phyloP scores from a whole-genome alignment of 306 rosid species.

The Ammopiptanthus mongolicus region DNA sequence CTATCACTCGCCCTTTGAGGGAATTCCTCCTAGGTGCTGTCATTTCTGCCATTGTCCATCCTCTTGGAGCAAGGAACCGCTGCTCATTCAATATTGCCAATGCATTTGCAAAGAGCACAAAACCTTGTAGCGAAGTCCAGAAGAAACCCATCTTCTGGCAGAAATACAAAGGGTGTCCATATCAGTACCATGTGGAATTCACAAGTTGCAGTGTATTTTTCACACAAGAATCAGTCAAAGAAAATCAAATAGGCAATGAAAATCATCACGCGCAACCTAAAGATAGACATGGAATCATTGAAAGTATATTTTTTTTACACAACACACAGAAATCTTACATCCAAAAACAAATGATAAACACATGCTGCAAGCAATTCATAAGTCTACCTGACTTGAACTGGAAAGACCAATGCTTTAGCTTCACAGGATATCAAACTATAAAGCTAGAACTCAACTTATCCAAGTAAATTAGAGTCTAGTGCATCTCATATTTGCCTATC shows the following conservation, averaged over 20 bases:
- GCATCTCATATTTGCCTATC: not conserved
- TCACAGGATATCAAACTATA: not conserved
- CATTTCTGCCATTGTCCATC: slow-evolving; percentile 65
- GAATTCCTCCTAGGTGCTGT: slow-evolving; percentile 50
- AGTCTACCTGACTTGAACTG: not conserved
- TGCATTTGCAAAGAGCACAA: slow-evolving; percentile 64
- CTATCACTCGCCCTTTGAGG: slow-evolving; percentile 64
- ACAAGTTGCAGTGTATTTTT: not conserved
- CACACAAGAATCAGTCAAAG: not conserved
- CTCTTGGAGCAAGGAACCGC: slow-evolving; percentile 73
- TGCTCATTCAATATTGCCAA: slow-evolving; percentile 89
- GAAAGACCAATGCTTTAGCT: not conserved
- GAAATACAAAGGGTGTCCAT: slow-evolving; percentile 3
- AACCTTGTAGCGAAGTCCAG: slow-evolving; percentile 69
- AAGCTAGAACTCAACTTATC: not conserved
- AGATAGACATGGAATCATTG: not conserved
- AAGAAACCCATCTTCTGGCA: slow-evolving; percentile 61
- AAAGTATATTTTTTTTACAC: not conserved
- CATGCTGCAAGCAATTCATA: not conserved
- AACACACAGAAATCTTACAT: not conserved
- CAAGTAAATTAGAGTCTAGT: not conserved
- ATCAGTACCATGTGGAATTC: not conserved
- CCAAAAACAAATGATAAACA: not conserved
- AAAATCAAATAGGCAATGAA: not conserved
- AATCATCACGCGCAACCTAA: not conserved